phyloP scores from a whole-genome alignment of 2,329 filamentous ascomycete genomes.

The Paramyrothecium roridum region DNA sequence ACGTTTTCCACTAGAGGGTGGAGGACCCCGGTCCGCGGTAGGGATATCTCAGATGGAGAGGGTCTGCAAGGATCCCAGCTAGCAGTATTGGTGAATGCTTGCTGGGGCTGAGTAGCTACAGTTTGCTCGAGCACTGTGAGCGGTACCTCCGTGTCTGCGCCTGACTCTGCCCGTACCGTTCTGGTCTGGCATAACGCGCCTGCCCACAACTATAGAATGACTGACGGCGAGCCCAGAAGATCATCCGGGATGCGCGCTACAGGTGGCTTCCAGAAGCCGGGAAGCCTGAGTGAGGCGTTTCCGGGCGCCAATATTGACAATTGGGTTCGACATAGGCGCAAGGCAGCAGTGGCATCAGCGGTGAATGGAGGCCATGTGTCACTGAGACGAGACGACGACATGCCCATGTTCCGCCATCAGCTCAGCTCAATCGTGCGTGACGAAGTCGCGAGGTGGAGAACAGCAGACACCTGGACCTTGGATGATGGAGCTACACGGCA shows the following conservation, averaged over 20 bases:
- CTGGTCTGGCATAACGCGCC: neutral
- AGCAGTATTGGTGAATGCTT: neutral
- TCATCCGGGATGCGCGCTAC: neutral
- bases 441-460: neutral
- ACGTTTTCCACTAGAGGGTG: conserved; percentile 1
- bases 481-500: neutral
- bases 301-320: neutral
- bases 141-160: neutral
- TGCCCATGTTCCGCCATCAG: neutral
- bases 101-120: neutral
- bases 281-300: neutral
- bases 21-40: neutral
- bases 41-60: neutral
- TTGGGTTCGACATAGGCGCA: neutral
- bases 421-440: neutral
- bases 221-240: neutral
- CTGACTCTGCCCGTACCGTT: neutral
- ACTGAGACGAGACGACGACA: neutral
- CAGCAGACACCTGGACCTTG: neutral
- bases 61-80: neutral
- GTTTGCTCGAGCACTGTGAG: neutral
- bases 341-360: neutral
- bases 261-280: neutral
- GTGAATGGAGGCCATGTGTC: neutral
- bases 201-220: neutral